phyloP scores from a whole-genome alignment of 2,329 filamentous ascomycete species.

The Hymenoscyphus infarciens region DNA sequence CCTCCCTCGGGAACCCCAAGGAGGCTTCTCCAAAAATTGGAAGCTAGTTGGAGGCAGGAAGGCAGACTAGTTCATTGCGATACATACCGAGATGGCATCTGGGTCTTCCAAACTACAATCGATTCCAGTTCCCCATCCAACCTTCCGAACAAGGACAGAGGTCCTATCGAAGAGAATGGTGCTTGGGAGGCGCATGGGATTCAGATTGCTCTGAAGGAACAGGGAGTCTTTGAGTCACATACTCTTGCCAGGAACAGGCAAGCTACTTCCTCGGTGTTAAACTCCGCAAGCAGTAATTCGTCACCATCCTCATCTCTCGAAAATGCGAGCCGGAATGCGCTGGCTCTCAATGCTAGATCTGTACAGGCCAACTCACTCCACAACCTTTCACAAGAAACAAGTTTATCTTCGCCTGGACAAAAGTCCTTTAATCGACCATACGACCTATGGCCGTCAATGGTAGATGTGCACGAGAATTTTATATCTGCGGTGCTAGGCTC shows the following conservation, averaged over 20 bases:
- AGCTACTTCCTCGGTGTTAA: slow-evolving; percentile 19
- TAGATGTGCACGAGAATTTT: slow-evolving; percentile 34
- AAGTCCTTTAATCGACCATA: slow-evolving; percentile 21
- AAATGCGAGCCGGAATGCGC: slow-evolving; percentile 26
- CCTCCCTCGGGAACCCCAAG: slow-evolving; percentile 20
- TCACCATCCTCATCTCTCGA: slow-evolving; percentile 32
- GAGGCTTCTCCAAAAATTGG: slow-evolving; percentile 30
- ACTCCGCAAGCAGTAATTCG: slow-evolving; percentile 27
- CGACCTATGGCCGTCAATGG: slow-evolving; percentile 22
- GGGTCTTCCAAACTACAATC: slow-evolving; percentile 27
- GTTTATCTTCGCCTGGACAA: slow-evolving; percentile 25
- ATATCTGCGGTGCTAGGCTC: slow-evolving; percentile 35
- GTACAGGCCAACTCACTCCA: slow-evolving; percentile 23
- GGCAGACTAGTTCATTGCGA: slow-evolving; percentile 32
- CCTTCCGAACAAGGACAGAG: slow-evolving; percentile 9
- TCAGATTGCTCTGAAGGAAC: slow-evolving; percentile 25
- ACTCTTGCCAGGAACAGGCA: slow-evolving; percentile 28
- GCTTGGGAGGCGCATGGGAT: slow-evolving; percentile 24
- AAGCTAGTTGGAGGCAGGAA: slow-evolving; percentile 30
- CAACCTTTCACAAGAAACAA: slow-evolving; percentile 24
- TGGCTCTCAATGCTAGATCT: slow-evolving; percentile 30
- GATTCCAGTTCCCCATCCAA: slow-evolving; percentile 12
- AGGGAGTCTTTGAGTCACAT: slow-evolving; percentile 32
- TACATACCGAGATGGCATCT: slow-evolving; percentile 30
- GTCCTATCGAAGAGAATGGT: slow-evolving; percentile 11